Evolutionary conservation across 768 basidiomycete species (phyloP), one percentile per base, ranked within the genome.

Genomic region (Naganishia randhawae): DNA sequence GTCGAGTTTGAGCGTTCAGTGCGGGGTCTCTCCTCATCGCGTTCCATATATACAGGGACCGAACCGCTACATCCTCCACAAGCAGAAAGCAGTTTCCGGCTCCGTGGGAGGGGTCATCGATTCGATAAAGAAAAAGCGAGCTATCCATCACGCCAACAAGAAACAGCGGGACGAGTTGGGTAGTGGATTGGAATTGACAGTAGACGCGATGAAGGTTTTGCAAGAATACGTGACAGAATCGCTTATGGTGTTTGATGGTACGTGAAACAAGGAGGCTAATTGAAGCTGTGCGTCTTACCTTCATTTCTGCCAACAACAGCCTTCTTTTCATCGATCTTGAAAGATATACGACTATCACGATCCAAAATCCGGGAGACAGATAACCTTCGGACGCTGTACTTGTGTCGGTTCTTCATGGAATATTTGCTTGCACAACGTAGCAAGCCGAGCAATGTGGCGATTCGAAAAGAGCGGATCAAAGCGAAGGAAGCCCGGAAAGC

Each of bases 301-400:
- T 73, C 53, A 69, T 54, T 63, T 68, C 29, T 17, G 11, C 1
- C 27, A 50, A 33, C 61, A 51, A n/a, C 77, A 96, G 92, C 86
- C n/a, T 94, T 98, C 81, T 85, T 98, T 55, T 81, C 86, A 17
- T 86, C 86, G 3, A 82, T 98, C 37, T 82, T 98, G 69, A 94
- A 89, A 80, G 96, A 98, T 76, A 97, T 99, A 78, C 87, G 89
- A 68, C 90, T 90, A 69, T 91, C 98, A 80, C 85, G 93, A 51
- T 84, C 89, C 64, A 93, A 94, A 80, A 87, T 99, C 71, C 88
- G 88, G n/a, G 92, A 96, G 75, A 91, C 92, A 73, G 96, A 98
- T 77, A 89, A 94, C 75, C 85, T 94, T 65, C 88, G 96, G 8
- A 83, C 96, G 29, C 84, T 98, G 48, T 91, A 86, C 77, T 85